Evolutionary conservation across 176 grass and related monocot genomes (phyloP).

Genomic region (Panicum miliaceum): DNA sequence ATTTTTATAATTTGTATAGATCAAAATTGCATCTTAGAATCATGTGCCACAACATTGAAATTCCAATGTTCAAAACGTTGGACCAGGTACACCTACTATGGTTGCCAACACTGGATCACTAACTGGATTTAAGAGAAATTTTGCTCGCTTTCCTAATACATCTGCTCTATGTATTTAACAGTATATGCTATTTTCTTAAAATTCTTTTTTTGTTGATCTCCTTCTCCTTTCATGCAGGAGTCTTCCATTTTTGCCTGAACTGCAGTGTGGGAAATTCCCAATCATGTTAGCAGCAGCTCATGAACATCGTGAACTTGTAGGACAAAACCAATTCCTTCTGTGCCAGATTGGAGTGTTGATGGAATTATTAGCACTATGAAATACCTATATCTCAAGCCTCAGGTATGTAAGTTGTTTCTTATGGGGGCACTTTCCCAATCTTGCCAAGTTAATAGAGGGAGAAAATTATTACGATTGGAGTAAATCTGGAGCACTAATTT

Average conservation of each 20-base stretch:
- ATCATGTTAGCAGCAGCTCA: slow-evolving; percentile 33
- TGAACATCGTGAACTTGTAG: slow-evolving; percentile 37
- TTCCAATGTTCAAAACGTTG: neutral
- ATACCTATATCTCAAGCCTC: neutral
- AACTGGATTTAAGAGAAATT: neutral
- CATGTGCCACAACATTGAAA: neutral
- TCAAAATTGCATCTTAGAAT: neutral
- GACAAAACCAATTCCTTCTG: slow-evolving; percentile 40
- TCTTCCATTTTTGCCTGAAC: neutral
- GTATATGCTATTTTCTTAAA: neutral
- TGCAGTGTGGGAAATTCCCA: slow-evolving; percentile 26
- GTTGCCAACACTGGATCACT: neutral
- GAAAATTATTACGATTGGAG: neutral
- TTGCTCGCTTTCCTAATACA: neutral
- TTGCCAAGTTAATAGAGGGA: neutral
- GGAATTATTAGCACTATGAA: neutral
- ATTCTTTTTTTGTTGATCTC: no score
- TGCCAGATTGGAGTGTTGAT: slow-evolving; percentile 21
- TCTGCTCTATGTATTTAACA: slow-evolving; percentile 1
- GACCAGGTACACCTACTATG: neutral
- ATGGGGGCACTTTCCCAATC: neutral
- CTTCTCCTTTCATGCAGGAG: neutral
- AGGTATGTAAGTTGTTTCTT: neutral
- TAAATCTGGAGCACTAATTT: neutral
- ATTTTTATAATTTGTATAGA: neutral